Percentiles rank a stretch among this genome's conserved stretches.
These are phyloP conservation scores for Polytrichum formosum DNA, from an alignment of 225 moss, liverwort and hornwort species.

Conservation along the genomic window DNA sequence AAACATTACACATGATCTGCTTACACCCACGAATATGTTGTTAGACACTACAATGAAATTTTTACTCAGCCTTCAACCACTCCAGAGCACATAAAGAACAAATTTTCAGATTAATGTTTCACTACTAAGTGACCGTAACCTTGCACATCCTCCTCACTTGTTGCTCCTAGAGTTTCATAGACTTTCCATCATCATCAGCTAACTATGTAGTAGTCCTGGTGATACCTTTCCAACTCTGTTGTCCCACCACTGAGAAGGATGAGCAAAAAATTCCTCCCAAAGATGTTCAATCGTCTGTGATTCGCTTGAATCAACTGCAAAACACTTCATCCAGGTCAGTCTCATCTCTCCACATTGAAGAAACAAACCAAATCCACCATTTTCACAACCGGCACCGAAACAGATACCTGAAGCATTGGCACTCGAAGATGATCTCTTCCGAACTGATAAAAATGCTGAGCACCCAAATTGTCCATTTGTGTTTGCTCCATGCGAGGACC, in stretches of 20 bases:
- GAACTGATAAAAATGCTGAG: slow-evolving; percentile 3
- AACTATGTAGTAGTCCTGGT: not conserved
- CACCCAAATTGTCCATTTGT: not conserved
- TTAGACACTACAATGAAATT: not conserved
- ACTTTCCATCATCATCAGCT: not conserved
- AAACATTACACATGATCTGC: not conserved
- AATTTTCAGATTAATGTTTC: not conserved
- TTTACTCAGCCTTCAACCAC: not conserved
- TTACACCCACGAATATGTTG: not conserved
- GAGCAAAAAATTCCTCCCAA: slow-evolving; percentile 6
- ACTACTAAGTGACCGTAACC: not conserved
- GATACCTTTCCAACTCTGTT: slow-evolving; percentile 3
- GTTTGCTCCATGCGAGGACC: slow-evolving; percentile 1
- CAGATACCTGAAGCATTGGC: slow-evolving; percentile 6
- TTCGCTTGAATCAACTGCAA: slow-evolving; percentile 4
- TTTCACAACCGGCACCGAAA: not conserved
- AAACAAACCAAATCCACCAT: slow-evolving; percentile 1
- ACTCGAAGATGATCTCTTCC: slow-evolving; percentile 1
- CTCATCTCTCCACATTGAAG: not conserved
- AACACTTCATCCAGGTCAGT: slow-evolving; percentile 9
- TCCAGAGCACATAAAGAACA: not conserved
- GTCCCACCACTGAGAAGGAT: slow-evolving; percentile 14
- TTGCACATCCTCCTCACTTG: slow-evolving; percentile 4
- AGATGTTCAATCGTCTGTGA: slow-evolving; percentile 5
- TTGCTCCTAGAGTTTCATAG: not conserved